phyloP scores from a whole-genome alignment of 2,329 filamentous ascomycete species.

The Camptophora hylomeconis region DNA sequence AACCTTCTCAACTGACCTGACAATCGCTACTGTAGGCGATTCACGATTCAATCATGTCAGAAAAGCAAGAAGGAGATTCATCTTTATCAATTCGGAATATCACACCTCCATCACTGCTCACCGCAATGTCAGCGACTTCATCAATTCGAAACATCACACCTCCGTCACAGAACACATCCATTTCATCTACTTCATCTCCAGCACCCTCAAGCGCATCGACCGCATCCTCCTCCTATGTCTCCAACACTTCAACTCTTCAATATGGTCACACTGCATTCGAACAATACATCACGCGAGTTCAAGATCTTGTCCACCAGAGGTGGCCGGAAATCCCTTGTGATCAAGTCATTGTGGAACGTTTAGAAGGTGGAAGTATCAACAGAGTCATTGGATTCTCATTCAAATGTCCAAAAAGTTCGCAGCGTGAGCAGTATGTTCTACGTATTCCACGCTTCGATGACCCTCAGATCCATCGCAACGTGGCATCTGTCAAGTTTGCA shows the following conservation, averaged over 20 bases:
- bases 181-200: too few relatives aligned
- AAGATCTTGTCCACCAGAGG: conserved; percentile 4
- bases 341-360: conserved; percentile 9
- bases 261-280: conserved; percentile 3
- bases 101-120: too few relatives aligned
- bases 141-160: too few relatives aligned
- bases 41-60: too few relatives aligned
- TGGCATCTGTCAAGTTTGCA: conserved; percentile 5
- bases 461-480: conserved; percentile 3
- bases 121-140: too few relatives aligned
- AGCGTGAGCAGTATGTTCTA: conserved; percentile 7
- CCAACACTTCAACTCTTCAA: conserved; percentile 2
- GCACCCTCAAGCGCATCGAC: too few relatives aligned
- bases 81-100: too few relatives aligned
- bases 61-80: too few relatives aligned
- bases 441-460: conserved; percentile 6
- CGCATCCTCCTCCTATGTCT: too few relatives aligned
- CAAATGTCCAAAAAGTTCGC: not conserved
- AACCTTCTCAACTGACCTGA: too few relatives aligned
- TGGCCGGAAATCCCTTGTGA: conserved; percentile 6
- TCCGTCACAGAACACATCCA: too few relatives aligned
- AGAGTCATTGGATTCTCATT: conserved; percentile 14
- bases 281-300: conserved; percentile 4
- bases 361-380: conserved; percentile 18
- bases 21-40: too few relatives aligned